Evolutionary conservation across 2,329 filamentous ascomycete genomes (phyloP).

Genomic region (Meredithiella fracta): DNA sequence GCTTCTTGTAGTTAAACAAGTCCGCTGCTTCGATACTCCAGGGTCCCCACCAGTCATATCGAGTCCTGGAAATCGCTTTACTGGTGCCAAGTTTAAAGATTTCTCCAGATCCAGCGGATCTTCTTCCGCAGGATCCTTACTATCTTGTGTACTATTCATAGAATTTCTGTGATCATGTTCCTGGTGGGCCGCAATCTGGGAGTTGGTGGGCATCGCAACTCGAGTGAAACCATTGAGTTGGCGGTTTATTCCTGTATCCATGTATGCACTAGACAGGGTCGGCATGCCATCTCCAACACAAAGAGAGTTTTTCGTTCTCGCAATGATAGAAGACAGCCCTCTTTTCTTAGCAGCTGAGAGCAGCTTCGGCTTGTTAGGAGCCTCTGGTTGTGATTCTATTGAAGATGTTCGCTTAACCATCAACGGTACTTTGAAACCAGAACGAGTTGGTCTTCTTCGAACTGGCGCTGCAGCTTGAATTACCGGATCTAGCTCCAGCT

Average conservation of each 20-base stretch:
- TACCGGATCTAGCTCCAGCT: not conserved
- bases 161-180: not conserved
- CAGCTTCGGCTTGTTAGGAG: not conserved
- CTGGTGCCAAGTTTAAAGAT: not conserved
- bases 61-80: constrained; percentile 13
- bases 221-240: not conserved
- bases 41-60: constrained; percentile 16
- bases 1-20: constrained; percentile 19
- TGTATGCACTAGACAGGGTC: not conserved
- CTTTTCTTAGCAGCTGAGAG: not conserved
- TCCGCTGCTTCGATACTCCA: constrained; percentile 23
- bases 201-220: not conserved
- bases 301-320: not conserved
- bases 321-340: not conserved
- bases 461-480: not conserved
- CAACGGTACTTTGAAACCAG: not conserved
- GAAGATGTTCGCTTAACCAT: not conserved
- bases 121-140: not conserved
- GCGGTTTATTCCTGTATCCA: not conserved
- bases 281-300: no score
- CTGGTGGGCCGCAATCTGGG: constrained; percentile 3
- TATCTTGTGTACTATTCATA: not conserved
- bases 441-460: not conserved
- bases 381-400: not conserved
- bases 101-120: not conserved